phyloP scores from a whole-genome alignment of 2,329 filamentous ascomycete genomes.

The Microcyclospora tardicrescens region DNA sequence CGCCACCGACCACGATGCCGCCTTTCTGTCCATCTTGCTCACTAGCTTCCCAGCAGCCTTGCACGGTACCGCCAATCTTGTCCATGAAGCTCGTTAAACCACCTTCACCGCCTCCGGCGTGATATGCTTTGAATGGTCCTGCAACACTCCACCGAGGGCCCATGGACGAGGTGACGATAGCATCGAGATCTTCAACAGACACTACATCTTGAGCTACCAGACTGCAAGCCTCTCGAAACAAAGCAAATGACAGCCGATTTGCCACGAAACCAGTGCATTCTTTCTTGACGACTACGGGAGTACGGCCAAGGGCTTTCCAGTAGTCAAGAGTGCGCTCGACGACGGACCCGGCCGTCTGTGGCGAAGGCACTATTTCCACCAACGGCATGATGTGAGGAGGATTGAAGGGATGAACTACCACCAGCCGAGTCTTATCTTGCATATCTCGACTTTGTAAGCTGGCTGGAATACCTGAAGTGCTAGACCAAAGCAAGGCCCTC shows the following conservation, averaged over 20 bases:
- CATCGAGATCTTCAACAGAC: slow-evolving; percentile 39
- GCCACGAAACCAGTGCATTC: slow-evolving; percentile 45
- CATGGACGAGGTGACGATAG: slow-evolving; percentile 38
- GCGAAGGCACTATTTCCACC: slow-evolving; percentile 43
- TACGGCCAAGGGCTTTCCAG: slow-evolving; percentile 30
- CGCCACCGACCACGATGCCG: slow-evolving; percentile 27
- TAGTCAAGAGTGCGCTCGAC: slow-evolving; percentile 33
- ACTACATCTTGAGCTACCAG: slow-evolving; percentile 43
- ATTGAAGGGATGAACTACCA: slow-evolving; percentile 50
- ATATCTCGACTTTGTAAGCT: slow-evolving; percentile 35
- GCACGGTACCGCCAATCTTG: slow-evolving; percentile 44
- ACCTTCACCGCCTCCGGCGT: slow-evolving; percentile 43
- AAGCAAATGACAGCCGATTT: slow-evolving; percentile 44
- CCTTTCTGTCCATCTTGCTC: slow-evolving; percentile 22
- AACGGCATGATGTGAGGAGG: slow-evolving; percentile 50
- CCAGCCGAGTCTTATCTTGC: slow-evolving; percentile 31
- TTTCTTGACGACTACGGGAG: slow-evolving; percentile 38
- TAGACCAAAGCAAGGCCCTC: slow-evolving; percentile 42
- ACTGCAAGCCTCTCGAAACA: slow-evolving; percentile 43
- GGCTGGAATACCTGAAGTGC: slow-evolving; percentile 45
- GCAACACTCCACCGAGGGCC: slow-evolving; percentile 43
- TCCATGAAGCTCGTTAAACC: slow-evolving; percentile 41
- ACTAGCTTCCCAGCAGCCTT: slow-evolving; percentile 40
- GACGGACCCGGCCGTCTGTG: slow-evolving; percentile 26
- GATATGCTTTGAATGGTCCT: slow-evolving; percentile 46